A percentile compares a stretch with the other conserved stretches of the same genome.
phyloP scores from a whole-genome alignment of 1,139 yeast genomes.

The Geotrichum macrosporum region DNA sequence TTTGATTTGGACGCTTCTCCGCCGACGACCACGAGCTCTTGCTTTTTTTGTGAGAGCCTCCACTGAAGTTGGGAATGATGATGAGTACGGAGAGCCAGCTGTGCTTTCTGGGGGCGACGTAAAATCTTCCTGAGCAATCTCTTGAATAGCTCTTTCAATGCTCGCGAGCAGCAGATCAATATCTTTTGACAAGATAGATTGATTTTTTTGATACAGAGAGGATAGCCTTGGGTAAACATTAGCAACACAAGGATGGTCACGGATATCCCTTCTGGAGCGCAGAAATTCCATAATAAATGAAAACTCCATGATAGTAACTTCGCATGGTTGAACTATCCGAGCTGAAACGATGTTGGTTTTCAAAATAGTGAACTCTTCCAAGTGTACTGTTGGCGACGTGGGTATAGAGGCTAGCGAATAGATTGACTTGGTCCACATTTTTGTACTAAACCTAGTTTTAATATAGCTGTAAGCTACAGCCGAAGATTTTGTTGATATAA shows the following conservation, averaged over 20 bases:
- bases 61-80: slow-evolving; percentile 2
- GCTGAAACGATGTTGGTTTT: slow-evolving; percentile 14
- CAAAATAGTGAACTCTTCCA: slow-evolving; percentile 11
- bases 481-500: slow-evolving; percentile 13
- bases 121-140: slow-evolving; percentile 11
- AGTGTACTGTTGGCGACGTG: slow-evolving; percentile 8
- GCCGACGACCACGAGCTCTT: slow-evolving; percentile 15
- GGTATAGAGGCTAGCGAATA: slow-evolving; percentile 19
- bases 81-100: neutral
- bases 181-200: slow-evolving; percentile 7
- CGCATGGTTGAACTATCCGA: slow-evolving; percentile 18
- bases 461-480: slow-evolving; percentile 17
- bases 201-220: slow-evolving; percentile 4
- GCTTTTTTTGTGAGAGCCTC: slow-evolving; percentile 12
- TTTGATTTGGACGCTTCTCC: slow-evolving; percentile 10
- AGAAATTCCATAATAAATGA: slow-evolving; percentile 14
- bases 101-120: neutral
- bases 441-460: slow-evolving; percentile 15
- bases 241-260: slow-evolving; percentile 17
- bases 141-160: slow-evolving; percentile 13
- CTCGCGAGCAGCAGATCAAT: slow-evolving; percentile 9
- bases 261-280: slow-evolving; percentile 15
- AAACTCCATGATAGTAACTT: slow-evolving; percentile 18
- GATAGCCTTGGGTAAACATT: slow-evolving; percentile 13
- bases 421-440: slow-evolving; percentile 19